Evolutionary conservation across 768 basidiomycete species (phyloP).

Genomic region (Mrakia frigida): DNA sequence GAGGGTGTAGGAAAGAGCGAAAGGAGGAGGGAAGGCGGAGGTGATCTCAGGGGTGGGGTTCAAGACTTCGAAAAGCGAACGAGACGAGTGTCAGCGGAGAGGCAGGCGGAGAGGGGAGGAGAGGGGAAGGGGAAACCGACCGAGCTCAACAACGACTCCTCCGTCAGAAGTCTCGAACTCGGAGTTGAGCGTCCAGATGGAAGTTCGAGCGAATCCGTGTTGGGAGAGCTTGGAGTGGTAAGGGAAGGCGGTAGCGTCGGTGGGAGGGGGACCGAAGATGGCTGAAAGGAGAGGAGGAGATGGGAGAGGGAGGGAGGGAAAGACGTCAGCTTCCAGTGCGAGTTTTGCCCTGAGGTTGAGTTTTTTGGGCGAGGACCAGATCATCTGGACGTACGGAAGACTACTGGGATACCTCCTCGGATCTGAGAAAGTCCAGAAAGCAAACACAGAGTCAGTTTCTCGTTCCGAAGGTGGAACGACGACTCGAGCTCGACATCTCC

Average conservation of each 20-base stretch:
- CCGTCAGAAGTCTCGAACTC: conserved; percentile 48
- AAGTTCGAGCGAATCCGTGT: conserved; percentile 86
- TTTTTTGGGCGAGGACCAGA: background rate
- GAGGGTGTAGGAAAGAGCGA: conserved; percentile 74
- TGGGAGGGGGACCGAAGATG: conserved; percentile 77
- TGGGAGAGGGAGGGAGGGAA: conserved; percentile 50
- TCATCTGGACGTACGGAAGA: background rate
- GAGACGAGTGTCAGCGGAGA: background rate
- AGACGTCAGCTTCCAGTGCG: background rate
- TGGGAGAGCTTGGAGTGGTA: conserved; percentile 63
- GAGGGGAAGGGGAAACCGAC: conserved; percentile 50
- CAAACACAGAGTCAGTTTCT: background rate
- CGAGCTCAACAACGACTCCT: conserved; percentile 64
- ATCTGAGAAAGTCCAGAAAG: conserved; percentile 37
- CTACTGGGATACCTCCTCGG: conserved; percentile 46
- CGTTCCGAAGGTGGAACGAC: background rate
- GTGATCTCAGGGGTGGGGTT: conserved; percentile 58
- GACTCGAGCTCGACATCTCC: background rate
- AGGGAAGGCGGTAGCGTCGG: conserved; percentile 49
- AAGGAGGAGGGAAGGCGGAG: conserved; percentile 58
- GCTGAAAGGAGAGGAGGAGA: conserved; percentile 36
- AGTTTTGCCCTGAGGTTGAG: background rate
- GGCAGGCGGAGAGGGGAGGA: background rate
- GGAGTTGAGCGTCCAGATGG: conserved; percentile 62
- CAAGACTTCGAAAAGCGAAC: conserved; percentile 50